Conservation (phyloP, 2,329 filamentous ascomycete genomes). For the Didymosphaeria variabile region DNA sequence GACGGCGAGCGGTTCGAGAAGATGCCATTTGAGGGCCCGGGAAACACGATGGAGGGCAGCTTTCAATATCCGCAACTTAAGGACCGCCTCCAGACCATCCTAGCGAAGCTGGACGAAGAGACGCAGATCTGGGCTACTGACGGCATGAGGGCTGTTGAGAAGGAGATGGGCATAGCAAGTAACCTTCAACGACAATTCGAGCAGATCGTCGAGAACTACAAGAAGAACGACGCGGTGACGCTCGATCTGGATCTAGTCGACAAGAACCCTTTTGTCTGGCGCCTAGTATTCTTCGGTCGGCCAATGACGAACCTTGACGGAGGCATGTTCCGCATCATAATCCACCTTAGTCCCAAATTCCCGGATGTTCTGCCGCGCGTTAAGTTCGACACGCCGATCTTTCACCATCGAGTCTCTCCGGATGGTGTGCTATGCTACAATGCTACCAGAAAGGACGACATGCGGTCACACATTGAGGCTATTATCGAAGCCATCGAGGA, state of each 20-base stretch:
- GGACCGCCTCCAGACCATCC: conserved; percentile 73
- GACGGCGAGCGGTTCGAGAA: conserved; percentile 72
- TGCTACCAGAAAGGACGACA: conserved; percentile 74
- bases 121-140: conserved; percentile 74
- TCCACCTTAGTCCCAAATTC: conserved; percentile 84
- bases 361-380: conserved; percentile 89
- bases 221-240: conserved; percentile 72
- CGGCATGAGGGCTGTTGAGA: conserved; percentile 69
- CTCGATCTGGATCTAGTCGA: conserved; percentile 80
- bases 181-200: conserved; percentile 86
- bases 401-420: conserved; percentile 84
- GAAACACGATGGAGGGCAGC: conserved; percentile 84
- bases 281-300: conserved; percentile 85
- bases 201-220: conserved; percentile 80
- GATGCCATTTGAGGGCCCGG: conserved; percentile 85
- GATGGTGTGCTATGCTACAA: conserved; percentile 84
- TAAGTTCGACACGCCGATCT: conserved; percentile 80
- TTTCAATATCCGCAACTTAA: conserved; percentile 84
- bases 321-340: conserved; percentile 77
- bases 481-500: conserved; percentile 87
- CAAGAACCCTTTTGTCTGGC: conserved; percentile 89
- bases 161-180: conserved; percentile 78
- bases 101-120: conserved; percentile 75
- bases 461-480: conserved; percentile 82
- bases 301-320: conserved; percentile 95